Conservation (phyloP, 2,329 filamentous ascomycete species). For the Penicillium sp. region DNA sequence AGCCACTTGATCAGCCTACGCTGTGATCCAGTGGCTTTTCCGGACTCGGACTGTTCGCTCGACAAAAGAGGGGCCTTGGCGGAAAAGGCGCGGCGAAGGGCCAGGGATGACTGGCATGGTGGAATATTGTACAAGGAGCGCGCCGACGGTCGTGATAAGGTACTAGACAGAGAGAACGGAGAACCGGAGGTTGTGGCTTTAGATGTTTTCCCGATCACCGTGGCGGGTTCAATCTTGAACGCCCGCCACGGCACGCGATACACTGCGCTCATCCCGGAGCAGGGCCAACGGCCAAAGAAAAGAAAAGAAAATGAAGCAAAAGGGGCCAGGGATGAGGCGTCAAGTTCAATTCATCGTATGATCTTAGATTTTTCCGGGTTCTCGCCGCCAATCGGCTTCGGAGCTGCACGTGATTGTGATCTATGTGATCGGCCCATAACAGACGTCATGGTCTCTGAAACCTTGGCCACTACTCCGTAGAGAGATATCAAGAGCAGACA, state of each 20-base stretch:
- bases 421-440: conserved; percentile 11
- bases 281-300: conserved; percentile 3
- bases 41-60: conserved; percentile 4
- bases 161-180: conserved; percentile 9
- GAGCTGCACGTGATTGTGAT: conserved; percentile 25
- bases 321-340: background rate
- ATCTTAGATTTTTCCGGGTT: conserved; percentile 24
- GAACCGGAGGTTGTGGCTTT: conserved; percentile 16
- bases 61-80: conserved; percentile 17
- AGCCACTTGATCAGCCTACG: conserved; percentile 36
- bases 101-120: background rate
- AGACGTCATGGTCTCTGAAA: conserved; percentile 1
- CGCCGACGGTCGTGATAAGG: background rate
- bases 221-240: conserved; percentile 30
- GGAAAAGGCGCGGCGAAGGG: conserved; percentile 19
- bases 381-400: conserved; percentile 29
- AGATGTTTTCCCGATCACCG: conserved; percentile 28
- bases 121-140: background rate
- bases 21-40: conserved; percentile 9
- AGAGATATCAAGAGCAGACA: too few species aligned
- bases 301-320: background rate
- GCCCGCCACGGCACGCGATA: conserved; percentile 37
- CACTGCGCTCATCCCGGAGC: conserved; percentile 37
- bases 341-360: conserved; percentile 16
- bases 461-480: too few species aligned